phyloP scores from a whole-genome alignment of 257 asterid species.

The Przewalskia tangutica region DNA sequence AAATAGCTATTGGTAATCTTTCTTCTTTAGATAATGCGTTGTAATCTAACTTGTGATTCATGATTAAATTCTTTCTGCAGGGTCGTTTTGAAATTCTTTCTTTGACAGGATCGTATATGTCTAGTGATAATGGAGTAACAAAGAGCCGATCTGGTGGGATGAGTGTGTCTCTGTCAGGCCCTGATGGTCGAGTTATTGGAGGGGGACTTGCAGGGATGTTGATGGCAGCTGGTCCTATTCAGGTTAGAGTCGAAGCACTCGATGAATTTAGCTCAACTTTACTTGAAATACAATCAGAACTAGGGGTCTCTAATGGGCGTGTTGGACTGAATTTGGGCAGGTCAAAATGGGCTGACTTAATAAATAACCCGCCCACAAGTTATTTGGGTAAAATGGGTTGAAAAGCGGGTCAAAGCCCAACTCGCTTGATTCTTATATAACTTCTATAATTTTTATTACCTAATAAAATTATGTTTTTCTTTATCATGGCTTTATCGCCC shows the following conservation, averaged over 20 bases:
- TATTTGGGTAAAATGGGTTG: too few relatives aligned
- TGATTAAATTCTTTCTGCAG: constrained; percentile 27
- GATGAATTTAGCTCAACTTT: not conserved
- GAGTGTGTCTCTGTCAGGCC: constrained; percentile 82
- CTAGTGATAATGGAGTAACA: constrained; percentile 60
- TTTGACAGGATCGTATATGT: constrained; percentile 70
- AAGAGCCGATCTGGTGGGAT: constrained; percentile 89
- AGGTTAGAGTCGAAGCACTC: constrained; percentile 37
- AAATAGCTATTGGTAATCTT: not conserved
- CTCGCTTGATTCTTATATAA: too few relatives aligned
- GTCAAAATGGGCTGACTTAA: too few relatives aligned
- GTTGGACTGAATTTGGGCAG: too few relatives aligned
- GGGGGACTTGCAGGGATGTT: constrained; percentile 97
- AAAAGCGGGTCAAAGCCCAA: too few relatives aligned
- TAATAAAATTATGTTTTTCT: too few relatives aligned
- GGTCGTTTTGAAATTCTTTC: constrained; percentile 85
- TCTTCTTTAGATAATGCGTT: not conserved
- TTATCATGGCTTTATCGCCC: too few relatives aligned
- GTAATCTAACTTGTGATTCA: not conserved
- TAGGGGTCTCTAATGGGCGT: too few relatives aligned
- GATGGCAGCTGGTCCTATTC: constrained; percentile 83
- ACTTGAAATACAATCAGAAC: not conserved
- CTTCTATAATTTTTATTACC: too few relatives aligned
- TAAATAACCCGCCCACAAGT: too few relatives aligned
- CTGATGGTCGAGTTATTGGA: constrained; percentile 87